phyloP scores from a whole-genome alignment of 1,284 basidiomycete species.

The Bjerkandera adusta region DNA sequence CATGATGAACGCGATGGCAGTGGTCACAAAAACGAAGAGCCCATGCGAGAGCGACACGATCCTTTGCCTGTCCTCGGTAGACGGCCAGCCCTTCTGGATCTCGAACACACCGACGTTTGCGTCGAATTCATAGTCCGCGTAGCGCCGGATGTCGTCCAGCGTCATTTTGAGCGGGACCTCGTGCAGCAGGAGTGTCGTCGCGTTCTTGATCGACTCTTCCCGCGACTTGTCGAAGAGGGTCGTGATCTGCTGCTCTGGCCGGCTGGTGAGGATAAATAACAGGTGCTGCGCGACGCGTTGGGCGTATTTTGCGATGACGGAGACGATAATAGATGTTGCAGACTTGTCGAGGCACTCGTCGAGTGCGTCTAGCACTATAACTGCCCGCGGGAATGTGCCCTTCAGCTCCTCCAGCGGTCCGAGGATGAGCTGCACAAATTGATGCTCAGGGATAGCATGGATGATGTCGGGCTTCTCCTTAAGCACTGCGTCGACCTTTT shows the following conservation, averaged over 20 bases:
- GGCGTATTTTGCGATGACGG: conserved; percentile 11
- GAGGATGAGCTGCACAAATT: conserved; percentile 23
- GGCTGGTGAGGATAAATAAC: conserved; percentile 25
- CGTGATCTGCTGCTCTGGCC: conserved; percentile 22
- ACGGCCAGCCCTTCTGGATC: conserved; percentile 17
- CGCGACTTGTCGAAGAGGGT: conserved; percentile 11
- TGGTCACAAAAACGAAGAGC: conserved; percentile 27
- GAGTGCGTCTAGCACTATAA: conserved; percentile 27
- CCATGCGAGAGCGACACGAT: conserved; percentile 16
- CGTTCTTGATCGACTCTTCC: not conserved
- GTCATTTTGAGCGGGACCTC: conserved; percentile 16
- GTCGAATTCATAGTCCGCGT: conserved; percentile 11
- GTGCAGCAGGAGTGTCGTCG: conserved; percentile 16
- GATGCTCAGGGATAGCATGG: conserved; percentile 9
- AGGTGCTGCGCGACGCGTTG: too few relatives aligned
- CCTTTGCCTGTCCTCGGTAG: conserved; percentile 7
- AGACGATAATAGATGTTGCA: conserved; percentile 18
- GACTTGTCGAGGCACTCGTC: conserved; percentile 26
- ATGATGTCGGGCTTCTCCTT: conserved; percentile 15
- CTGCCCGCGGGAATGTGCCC: conserved; percentile 7
- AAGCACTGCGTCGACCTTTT: conserved; percentile 12
- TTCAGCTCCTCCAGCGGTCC: conserved; percentile 17
- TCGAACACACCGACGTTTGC: conserved; percentile 2
- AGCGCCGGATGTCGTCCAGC: conserved; percentile 18
- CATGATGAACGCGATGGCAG: conserved; percentile 21